Base-by-base conservation (phyloP, 2,329 filamentous ascomycete species). In the Trichoderma koningii region DNA sequence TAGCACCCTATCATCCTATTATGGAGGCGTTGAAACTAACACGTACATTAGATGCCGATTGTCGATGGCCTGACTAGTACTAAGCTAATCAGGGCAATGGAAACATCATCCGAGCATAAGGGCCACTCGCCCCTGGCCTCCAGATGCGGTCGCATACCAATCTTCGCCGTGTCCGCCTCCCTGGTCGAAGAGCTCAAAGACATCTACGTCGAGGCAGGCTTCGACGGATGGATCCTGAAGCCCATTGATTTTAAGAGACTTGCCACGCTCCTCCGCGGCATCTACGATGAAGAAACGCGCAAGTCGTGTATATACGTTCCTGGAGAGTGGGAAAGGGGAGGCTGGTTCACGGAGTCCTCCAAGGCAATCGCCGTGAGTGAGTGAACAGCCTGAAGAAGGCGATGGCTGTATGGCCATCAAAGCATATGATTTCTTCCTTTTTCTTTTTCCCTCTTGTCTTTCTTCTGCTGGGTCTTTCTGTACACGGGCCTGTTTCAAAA, bases 201-300 rank as follows among this genome's bases (percentile, higher is more conserved):
- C 47, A 84, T 77, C 0, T 97, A 96, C 69, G 84, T 92, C 50
- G 82, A 90, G 51, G 87, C 87, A 7, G 93, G 93, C 0, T 96
- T 96, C 69, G 92, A 96, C 69, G 93, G 90, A 26, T 96, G 92
- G 92, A 93, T 97, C 28, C 79, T 96, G 65, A 96, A 96, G 72
- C 92, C 92, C 0, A 90, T 96, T 51, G 88, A 94, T 66, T 96
- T 96, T 73, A 86, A 87, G 69, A 84, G 92, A 9, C 80, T 96
- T 0, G 86, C 86, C 66, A 82, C 83, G 23, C 80, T 96, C 7
- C 82, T 96, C 63, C 76, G 80, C 1, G 92, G 91, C 1, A 90
- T 95, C 45, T 81, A 86, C 3, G 83, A 91, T 52, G 78, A 83
- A 0, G 77, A 83, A 0, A 77, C 83, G 0, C 83, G 91, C 19